Conservation (phyloP, 73 alveolate species). For the Loxodes magnus region DNA sequence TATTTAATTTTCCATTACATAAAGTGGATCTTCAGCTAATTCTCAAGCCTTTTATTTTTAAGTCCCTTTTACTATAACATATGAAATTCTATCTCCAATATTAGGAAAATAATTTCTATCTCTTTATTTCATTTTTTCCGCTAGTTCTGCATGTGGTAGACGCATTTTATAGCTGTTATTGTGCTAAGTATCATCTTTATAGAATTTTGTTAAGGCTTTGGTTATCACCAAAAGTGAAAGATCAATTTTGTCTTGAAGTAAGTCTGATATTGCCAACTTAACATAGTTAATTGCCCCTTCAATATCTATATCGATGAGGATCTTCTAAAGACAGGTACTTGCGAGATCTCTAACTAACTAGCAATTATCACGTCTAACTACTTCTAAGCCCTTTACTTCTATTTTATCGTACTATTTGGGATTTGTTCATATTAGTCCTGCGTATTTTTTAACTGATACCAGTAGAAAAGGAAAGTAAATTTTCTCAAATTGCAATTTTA, state of each 20-base stretch:
- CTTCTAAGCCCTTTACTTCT: slow-evolving; percentile 95
- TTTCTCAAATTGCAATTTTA: slow-evolving; percentile 91
- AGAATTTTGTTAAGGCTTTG: slow-evolving; percentile 64
- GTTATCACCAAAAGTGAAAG: slow-evolving; percentile 94
- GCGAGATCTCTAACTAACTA: slow-evolving; percentile 67
- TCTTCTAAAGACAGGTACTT: slow-evolving; percentile 16
- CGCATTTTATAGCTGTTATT: slow-evolving; percentile 55
- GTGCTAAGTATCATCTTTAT: slow-evolving; percentile 20
- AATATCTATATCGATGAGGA: slow-evolving; percentile 53
- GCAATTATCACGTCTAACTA: slow-evolving; percentile 99
- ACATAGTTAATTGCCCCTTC: slow-evolving; percentile 71
- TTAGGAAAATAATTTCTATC: slow-evolving; percentile 85
- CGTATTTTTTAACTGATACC: slow-evolving; percentile 85
- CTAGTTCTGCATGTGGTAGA: slow-evolving; percentile 99
- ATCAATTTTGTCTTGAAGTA: slow-evolving; percentile 94
- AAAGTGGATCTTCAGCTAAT: slow-evolving; percentile 98
- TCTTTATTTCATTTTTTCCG: slow-evolving; percentile 93
- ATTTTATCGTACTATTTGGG: slow-evolving; percentile 85
- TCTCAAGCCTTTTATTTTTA: slow-evolving; percentile 89
- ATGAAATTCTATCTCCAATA: slow-evolving; percentile 97
- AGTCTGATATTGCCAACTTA: slow-evolving; percentile 86
- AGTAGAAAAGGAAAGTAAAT: slow-evolving; percentile 77
- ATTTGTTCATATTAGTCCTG: slow-evolving; percentile 86
- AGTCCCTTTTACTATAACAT: slow-evolving; percentile 88
- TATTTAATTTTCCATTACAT: slow-evolving; percentile 90